Conservation (phyloP, 495 filamentous ascomycete species). For the Aspergillus nidulans region DNA sequence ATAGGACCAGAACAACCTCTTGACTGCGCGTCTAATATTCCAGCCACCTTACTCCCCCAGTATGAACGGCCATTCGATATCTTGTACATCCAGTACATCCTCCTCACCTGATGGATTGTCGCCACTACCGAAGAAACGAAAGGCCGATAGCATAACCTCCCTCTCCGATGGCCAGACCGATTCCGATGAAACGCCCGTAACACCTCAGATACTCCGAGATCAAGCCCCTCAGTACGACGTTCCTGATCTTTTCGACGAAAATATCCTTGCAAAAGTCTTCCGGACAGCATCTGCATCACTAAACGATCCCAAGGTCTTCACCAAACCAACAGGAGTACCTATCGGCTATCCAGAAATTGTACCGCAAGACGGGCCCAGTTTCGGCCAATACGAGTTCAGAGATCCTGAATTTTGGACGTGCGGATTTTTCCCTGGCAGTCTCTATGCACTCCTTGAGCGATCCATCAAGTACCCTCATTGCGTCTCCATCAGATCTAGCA, state of each 20-base stretch:
- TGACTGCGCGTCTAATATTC: too few relatives aligned
- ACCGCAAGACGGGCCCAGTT: constrained; percentile 19
- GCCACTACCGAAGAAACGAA: neutral
- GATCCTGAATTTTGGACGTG: constrained; percentile 43
- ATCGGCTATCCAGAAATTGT: constrained; percentile 29
- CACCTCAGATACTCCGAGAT: neutral
- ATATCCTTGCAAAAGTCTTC: constrained; percentile 27
- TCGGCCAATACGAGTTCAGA: constrained; percentile 25
- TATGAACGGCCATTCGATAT: neutral
- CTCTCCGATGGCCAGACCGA: constrained; percentile 2
- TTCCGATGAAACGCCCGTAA: neutral
- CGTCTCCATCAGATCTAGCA: neutral
- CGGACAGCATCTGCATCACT: constrained; percentile 17
- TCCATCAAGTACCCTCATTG: constrained; percentile 23
- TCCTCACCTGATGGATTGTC: neutral
- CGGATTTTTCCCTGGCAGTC: constrained; percentile 38
- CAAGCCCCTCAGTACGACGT: constrained; percentile 4
- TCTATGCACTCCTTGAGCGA: constrained; percentile 32
- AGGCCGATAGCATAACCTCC: constrained; percentile 3
- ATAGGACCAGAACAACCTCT: too few relatives aligned
- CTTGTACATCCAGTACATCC: constrained; percentile 1
- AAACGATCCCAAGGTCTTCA: constrained; percentile 4
- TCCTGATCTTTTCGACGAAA: constrained; percentile 22
- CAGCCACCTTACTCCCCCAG: neutral
- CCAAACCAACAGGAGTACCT: constrained; percentile 12